Base-by-base conservation (phyloP, 2,329 filamentous ascomycete species). In the Sporothrix globosa region DNA sequence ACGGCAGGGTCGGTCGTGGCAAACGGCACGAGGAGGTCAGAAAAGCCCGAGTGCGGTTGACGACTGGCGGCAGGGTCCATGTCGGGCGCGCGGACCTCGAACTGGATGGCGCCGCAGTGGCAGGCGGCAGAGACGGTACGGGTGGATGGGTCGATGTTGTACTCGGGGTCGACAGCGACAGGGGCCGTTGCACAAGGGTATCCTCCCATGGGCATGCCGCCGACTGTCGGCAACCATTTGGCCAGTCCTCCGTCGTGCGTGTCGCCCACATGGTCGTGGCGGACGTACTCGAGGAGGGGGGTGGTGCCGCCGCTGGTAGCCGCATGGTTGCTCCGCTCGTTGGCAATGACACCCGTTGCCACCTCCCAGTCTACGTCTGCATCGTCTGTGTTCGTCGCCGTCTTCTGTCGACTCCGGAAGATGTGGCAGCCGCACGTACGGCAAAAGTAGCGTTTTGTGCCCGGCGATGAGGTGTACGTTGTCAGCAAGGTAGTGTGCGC, bases 71-170 rank as follows among this genome's bases (percentile, higher is more conserved):
- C 76, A 3, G 30, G 63, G 34, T 66, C 58, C 14, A n/a, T 6
- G 70, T 84, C 81, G 0, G 89, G 89, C 2, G 83, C 83, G 4
- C 84, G 85, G 75, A 92, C 83, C 74, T 80, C 81, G 76, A 91
- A 87, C 14, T 82, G 76, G 14, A 91, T 81, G 2, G 81, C 83
- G 4, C 81, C 79, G 76, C 88, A 91, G 74, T 85, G 83, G 71
- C 80, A 81, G 2, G 76, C 69, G 0, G 77, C 79, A 0, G 68
- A 60, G 3, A 78, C 74, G 4, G 66, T 14, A 24, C 72, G 69
- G 5, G 63, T 34, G 4, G 1, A 7, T 19, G 10, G 48, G 41
- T 24, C 19, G 46, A 2, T 19, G 58, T 7, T 19, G n/a, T 61
- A 21, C 10, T 48, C 52, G 41, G 19, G 41, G 21, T 17, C 44